phyloP scores from a whole-genome alignment of 768 basidiomycete genomes.

The Tylopilus plumbeoviolaceoides region DNA sequence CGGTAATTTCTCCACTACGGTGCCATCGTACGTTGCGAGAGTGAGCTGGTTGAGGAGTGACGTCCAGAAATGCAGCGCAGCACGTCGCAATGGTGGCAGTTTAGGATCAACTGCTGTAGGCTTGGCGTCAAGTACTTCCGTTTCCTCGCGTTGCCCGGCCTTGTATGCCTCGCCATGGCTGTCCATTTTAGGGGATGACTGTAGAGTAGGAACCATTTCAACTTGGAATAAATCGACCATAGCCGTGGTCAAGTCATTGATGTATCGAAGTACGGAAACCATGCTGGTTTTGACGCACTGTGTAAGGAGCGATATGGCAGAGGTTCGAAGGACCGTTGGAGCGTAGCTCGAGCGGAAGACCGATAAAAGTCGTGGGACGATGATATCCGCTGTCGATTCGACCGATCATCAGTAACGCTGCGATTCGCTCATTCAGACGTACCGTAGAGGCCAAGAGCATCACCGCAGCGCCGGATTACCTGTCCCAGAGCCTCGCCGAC shows the following conservation, averaged over 20 bases:
- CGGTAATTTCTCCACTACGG: constrained; percentile 16
- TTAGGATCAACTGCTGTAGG: constrained; percentile 58
- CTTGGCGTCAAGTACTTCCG: constrained; percentile 43
- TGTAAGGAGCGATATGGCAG: constrained; percentile 66
- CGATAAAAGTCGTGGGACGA: constrained; percentile 70
- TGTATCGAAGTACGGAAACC: constrained; percentile 59
- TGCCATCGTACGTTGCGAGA: constrained; percentile 44
- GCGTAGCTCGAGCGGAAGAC: constrained; percentile 55
- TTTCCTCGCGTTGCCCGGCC: constrained; percentile 7
- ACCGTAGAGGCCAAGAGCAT: constrained; percentile 69
- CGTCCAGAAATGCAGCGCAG: constrained; percentile 80
- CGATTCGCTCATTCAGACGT: constrained; percentile 14
- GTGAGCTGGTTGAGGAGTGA: constrained; percentile 61
- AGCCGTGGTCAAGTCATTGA: constrained; percentile 54
- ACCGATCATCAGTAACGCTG: not conserved
- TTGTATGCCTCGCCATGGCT: constrained; percentile 8
- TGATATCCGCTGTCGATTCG: constrained; percentile 49
- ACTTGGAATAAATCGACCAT: constrained; percentile 77
- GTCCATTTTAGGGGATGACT: constrained; percentile 14
- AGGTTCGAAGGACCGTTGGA: constrained; percentile 71
- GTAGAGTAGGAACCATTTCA: constrained; percentile 40
- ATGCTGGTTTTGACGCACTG: constrained; percentile 65
- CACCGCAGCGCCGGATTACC: constrained; percentile 71
- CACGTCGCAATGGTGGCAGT: constrained; percentile 77
- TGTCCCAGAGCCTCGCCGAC: constrained; percentile 83